These are phyloP conservation scores for Obba rivulosa DNA, from an alignment of 768 basidiomycete genomes.

Conservation along the genomic window DNA sequence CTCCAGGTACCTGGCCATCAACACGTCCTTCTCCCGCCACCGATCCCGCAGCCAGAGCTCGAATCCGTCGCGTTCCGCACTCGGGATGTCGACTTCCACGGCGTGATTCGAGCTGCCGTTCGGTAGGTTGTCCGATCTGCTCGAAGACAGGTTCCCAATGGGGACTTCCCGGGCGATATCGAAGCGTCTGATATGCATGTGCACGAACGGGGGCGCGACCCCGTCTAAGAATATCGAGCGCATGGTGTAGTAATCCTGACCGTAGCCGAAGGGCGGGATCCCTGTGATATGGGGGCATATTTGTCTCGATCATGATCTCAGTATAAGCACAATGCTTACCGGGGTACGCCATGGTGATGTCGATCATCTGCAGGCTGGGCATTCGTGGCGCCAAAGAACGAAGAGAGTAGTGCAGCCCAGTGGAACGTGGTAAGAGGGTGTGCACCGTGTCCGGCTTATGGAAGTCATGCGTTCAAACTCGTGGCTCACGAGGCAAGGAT, in stretches of 20 bases:
- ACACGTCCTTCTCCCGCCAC: slow-evolving; percentile 83
- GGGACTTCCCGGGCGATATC: slow-evolving; percentile 63
- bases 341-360: slow-evolving; percentile 89
- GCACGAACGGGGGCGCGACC: slow-evolving; percentile 77
- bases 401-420: slow-evolving; percentile 82
- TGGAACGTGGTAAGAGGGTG: slow-evolving; percentile 86
- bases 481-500: background rate
- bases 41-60: slow-evolving; percentile 77
- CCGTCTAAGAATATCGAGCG: slow-evolving; percentile 82
- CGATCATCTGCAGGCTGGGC: slow-evolving; percentile 75
- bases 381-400: slow-evolving; percentile 76
- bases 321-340: slow-evolving; percentile 39
- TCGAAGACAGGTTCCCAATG: slow-evolving; percentile 51
- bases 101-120: slow-evolving; percentile 25
- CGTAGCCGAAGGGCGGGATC: slow-evolving; percentile 73
- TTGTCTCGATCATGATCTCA: background rate
- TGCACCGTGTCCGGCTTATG: slow-evolving; percentile 72
- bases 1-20: slow-evolving; percentile 63
- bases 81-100: slow-evolving; percentile 23
- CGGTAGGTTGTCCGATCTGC: slow-evolving; percentile 27
- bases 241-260: slow-evolving; percentile 86
- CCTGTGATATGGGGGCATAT: slow-evolving; percentile 36
- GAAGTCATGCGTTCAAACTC: background rate
- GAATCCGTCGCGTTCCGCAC: slow-evolving; percentile 43
- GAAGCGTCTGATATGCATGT: slow-evolving; percentile 83